phyloP scores from a whole-genome alignment of 192 early-diverging fungal species.

The Backusella tarrabulga region DNA sequence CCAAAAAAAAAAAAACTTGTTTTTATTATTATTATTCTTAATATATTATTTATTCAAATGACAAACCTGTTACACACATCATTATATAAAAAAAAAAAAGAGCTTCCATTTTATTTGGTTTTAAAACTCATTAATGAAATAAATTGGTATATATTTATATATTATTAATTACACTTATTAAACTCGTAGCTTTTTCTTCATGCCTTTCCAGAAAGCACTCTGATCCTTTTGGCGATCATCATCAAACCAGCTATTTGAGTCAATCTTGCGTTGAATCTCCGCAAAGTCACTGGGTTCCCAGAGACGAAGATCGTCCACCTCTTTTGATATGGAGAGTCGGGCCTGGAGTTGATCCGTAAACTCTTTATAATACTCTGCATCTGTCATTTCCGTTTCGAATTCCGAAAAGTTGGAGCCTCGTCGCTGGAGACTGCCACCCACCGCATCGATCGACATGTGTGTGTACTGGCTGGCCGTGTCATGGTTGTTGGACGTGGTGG shows the following conservation, averaged over 20 bases:
- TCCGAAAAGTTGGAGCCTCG: background rate
- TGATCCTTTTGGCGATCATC: background rate
- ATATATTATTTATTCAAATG: too few relatives aligned
- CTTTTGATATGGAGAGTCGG: slow-evolving; percentile 15
- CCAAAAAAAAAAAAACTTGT: background rate
- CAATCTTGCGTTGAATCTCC: slow-evolving; percentile 13
- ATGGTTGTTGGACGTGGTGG: background rate
- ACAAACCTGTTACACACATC: background rate
- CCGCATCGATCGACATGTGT: slow-evolving; percentile 9
- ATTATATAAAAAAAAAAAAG: background rate
- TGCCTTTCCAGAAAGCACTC: slow-evolving; percentile 21
- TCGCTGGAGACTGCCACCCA: background rate
- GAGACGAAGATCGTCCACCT: slow-evolving; percentile 15
- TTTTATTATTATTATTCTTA: too few relatives aligned
- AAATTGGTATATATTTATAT: background rate
- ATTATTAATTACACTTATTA: background rate
- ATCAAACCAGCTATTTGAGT: slow-evolving; percentile 10
- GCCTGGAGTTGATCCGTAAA: slow-evolving; percentile 19
- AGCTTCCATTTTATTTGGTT: background rate
- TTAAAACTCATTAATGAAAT: background rate
- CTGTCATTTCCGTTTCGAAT: background rate
- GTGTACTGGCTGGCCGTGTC: background rate
- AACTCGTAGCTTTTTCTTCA: slow-evolving; percentile 23
- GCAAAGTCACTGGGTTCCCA: slow-evolving; percentile 18
- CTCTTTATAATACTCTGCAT: slow-evolving; percentile 17